phyloP scores from a whole-genome alignment of 768 basidiomycete species.

The Dacryopinax spathularia region DNA sequence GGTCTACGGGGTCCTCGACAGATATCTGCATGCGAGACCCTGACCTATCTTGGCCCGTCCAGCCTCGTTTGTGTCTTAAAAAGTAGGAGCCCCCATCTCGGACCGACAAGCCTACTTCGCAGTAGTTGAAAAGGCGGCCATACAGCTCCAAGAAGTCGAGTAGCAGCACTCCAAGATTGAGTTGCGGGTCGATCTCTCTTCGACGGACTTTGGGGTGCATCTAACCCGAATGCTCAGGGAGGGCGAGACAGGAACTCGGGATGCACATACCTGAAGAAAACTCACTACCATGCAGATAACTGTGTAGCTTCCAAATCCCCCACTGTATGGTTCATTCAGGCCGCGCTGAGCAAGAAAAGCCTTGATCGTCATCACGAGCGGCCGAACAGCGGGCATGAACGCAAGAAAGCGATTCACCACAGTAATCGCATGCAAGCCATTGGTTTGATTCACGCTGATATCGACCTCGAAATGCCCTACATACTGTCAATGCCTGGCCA shows the following conservation, averaged over 20 bases:
- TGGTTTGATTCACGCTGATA: constrained; percentile 82
- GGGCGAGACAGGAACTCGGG: neutral
- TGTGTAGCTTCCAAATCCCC: constrained; percentile 86
- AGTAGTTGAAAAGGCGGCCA: constrained; percentile 81
- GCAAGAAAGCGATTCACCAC: constrained; percentile 70
- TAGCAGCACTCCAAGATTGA: constrained; percentile 84
- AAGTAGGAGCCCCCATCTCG: constrained; percentile 83
- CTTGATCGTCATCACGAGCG: constrained; percentile 78
- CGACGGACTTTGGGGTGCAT: constrained; percentile 90
- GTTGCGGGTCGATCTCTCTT: constrained; percentile 72
- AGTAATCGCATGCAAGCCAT: constrained; percentile 62
- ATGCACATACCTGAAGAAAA: constrained; percentile 62
- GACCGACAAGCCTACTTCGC: constrained; percentile 76
- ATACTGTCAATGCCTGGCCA: neutral
- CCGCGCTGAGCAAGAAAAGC: constrained; percentile 74
- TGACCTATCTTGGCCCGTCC: constrained; percentile 48
- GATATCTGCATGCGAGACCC: constrained; percentile 41
- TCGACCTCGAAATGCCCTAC: constrained; percentile 74
- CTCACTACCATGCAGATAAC: constrained; percentile 86
- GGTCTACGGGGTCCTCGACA: constrained; percentile 89
- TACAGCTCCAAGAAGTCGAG: constrained; percentile 98
- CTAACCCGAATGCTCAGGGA: constrained; percentile 22
- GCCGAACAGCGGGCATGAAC: constrained; percentile 63
- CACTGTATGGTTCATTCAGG: constrained; percentile 97
- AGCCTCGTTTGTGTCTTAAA: constrained; percentile 65